Conservation (phyloP, 1,284 basidiomycete genomes). For the Heterobasidion annosum region DNA sequence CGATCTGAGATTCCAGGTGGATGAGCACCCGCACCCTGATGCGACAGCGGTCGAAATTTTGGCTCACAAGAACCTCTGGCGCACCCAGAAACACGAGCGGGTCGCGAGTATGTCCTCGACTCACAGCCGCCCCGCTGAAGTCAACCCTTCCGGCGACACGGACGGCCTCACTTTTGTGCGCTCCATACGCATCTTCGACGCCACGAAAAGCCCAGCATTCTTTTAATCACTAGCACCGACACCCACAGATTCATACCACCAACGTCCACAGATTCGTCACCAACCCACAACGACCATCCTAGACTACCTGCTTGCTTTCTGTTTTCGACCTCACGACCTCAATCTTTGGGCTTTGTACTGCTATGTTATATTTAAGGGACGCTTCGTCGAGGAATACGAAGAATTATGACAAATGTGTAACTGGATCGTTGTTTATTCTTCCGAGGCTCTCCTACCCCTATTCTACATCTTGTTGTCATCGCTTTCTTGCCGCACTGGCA, state of each 20-base stretch:
- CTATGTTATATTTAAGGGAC: too few species aligned
- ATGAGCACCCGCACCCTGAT: conserved; percentile 6
- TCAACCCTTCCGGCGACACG: conserved; percentile 7
- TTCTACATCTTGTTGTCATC: too few species aligned
- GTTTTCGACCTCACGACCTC: too few species aligned
- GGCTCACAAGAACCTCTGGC: background rate
- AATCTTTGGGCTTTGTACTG: too few species aligned
- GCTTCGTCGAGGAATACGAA: too few species aligned
- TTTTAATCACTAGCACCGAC: background rate
- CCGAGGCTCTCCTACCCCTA: too few species aligned
- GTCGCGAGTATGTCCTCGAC: background rate
- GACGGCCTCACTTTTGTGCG: conserved; percentile 43
- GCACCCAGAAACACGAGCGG: background rate
- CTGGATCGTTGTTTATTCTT: too few species aligned
- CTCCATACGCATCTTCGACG: conserved; percentile 47
- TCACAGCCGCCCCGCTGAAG: conserved; percentile 8
- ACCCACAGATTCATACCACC: background rate
- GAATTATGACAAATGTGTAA: too few species aligned
- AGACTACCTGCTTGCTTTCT: too few species aligned
- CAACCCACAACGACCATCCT: too few species aligned
- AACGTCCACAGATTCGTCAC: too few species aligned
- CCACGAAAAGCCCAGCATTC: conserved; percentile 15
- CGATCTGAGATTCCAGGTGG: conserved; percentile 12
- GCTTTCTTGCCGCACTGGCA: too few species aligned
- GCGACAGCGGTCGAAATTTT: background rate